Base-by-base conservation (phyloP, 164 flowering plant genomes). In the Houttuynia cordata region DNA sequence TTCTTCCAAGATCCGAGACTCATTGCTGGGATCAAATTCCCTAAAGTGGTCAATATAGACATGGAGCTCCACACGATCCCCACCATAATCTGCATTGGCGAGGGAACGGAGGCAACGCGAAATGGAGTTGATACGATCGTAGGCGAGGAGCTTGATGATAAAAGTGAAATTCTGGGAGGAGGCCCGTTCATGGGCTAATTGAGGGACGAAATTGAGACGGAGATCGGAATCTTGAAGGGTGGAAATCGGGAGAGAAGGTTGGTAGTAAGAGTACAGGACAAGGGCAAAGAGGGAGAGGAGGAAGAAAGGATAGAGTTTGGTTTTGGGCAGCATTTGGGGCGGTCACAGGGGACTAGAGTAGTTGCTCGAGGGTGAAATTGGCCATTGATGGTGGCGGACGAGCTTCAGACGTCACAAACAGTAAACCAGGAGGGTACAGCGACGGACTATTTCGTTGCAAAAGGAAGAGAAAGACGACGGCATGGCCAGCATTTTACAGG, bases 41-140 rank as follows among this genome's bases (percentile, higher is more conserved):
- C 23, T 53, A 51, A 85, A 88, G 68, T 93, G 99, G 70, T 93
- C 99, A 49, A 93, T 64, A 77, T 71, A 85, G 56, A 93, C 51
- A 59, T 93, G 96, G 65, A 90, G 92, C 66, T 86, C 72, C 42
- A 93, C 89, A 20, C 60, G 64, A 64, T 80, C 84, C 64, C 55
- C 57, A 53, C 64, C 79, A 71, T 90, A 93, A 54, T 78, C 74
- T 23, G 97, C 97, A 10, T 58, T 62, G 60, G 93, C 70, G 45
- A 92, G 84, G 41, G 98, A 92, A 34, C 67, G 72, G 68, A 92
- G 91, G 72, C 97, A 92, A 41, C 98, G 79, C 52, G 91, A 67
- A 71, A 89, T 76, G 56, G 97, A 83, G 59, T 63, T 51, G 66
- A 86, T 76, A 61, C 99, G 94, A 61, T 88, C 76, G 67, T 68